Conservation (phyloP, 1,139 yeast species). For the Pichia norvegensis region DNA sequence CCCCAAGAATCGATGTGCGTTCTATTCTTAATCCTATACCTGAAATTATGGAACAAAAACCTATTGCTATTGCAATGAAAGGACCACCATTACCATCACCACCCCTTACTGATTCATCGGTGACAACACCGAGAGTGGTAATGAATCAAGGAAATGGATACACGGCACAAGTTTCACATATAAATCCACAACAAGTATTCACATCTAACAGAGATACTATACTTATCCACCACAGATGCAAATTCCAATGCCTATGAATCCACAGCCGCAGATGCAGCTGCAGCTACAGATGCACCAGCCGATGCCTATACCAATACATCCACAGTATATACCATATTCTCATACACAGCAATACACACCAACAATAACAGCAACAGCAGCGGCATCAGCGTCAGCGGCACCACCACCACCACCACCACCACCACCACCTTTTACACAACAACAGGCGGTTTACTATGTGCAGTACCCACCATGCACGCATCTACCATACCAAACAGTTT, state of each 20-base stretch:
- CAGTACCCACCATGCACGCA: too few species aligned
- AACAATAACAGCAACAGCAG: not conserved
- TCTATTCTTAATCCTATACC: constrained; percentile 35
- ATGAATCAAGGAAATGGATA: too few species aligned
- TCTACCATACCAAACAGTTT: too few species aligned
- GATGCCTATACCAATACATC: not conserved
- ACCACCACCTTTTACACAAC: not conserved
- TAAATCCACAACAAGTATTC: not conserved
- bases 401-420: not conserved
- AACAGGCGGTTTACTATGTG: too few species aligned
- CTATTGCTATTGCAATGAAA: not conserved
- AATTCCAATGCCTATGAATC: too few species aligned
- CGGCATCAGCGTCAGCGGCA: not conserved
- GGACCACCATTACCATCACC: not conserved
- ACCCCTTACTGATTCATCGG: too few species aligned
- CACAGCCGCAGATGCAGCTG: not conserved
- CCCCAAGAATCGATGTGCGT: not conserved
- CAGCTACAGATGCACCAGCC: too few species aligned
- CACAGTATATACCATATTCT: not conserved
- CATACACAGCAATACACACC: not conserved
- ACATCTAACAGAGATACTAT: not conserved
- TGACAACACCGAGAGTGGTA: not conserved
- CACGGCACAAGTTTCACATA: too few species aligned
- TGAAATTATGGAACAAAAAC: constrained; percentile 30
- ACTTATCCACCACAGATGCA: not conserved